Evolutionary conservation across 768 basidiomycete genomes (phyloP).

Genomic region (Xerocomellus dryophilus): DNA sequence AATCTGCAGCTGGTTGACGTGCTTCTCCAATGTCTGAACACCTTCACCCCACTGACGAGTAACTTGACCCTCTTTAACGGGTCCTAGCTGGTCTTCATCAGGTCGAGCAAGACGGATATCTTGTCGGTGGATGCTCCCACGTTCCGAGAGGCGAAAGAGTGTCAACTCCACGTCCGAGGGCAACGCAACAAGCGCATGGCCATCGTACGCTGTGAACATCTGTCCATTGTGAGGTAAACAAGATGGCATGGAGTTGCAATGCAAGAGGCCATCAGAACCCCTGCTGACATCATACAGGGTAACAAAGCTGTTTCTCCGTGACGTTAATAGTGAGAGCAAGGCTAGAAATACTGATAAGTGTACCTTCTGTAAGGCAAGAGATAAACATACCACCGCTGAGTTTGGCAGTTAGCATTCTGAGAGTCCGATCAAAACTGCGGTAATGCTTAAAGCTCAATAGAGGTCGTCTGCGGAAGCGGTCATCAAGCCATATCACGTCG

Average conservation of each 20-base stretch:
- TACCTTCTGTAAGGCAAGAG: not conserved
- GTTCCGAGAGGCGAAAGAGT: slow-evolving; percentile 47
- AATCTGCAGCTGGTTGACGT: slow-evolving; percentile 24
- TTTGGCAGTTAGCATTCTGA: slow-evolving; percentile 42
- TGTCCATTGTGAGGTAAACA: slow-evolving; percentile 34
- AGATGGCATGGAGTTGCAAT: slow-evolving; percentile 41
- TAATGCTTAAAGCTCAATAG: slow-evolving; percentile 61
- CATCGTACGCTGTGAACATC: slow-evolving; percentile 29
- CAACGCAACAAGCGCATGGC: slow-evolving; percentile 31
- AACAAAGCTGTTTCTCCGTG: slow-evolving; percentile 54
- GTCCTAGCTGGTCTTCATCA: slow-evolving; percentile 12
- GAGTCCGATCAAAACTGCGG: slow-evolving; percentile 57
- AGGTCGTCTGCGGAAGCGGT: slow-evolving; percentile 53
- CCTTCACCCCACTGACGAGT: slow-evolving; percentile 40
- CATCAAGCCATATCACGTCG: slow-evolving; percentile 69
- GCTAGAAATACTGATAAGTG: slow-evolving; percentile 33
- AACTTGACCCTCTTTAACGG: not conserved
- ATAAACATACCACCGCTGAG: slow-evolving; percentile 32
- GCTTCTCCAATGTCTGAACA: slow-evolving; percentile 37
- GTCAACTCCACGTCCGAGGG: slow-evolving; percentile 32
- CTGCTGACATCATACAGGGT: slow-evolving; percentile 63
- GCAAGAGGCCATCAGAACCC: slow-evolving; percentile 39
- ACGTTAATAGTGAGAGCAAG: slow-evolving; percentile 54
- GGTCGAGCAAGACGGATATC: slow-evolving; percentile 32
- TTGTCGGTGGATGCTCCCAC: slow-evolving; percentile 45